Conservation (phyloP, 345 rosid species). For the Aquilaria yunnanensis region DNA sequence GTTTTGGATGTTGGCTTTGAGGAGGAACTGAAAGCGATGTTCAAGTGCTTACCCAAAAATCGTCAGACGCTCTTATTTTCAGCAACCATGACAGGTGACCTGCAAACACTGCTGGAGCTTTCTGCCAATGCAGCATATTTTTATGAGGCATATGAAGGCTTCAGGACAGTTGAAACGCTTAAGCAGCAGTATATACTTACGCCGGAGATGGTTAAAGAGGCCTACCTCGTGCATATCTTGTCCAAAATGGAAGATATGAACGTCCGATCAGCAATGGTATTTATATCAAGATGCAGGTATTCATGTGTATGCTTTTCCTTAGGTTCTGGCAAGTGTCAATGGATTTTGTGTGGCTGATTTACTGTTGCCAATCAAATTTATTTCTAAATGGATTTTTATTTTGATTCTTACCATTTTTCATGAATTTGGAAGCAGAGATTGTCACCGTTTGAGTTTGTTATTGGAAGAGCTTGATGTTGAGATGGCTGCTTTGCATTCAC, state of each 20-base stretch:
- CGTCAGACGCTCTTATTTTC: slow-evolving; percentile 88
- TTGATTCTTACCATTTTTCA: slow-evolving; percentile 3
- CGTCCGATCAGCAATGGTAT: slow-evolving; percentile 83
- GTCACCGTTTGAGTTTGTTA: slow-evolving; percentile 70
- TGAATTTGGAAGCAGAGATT: slow-evolving; percentile 40
- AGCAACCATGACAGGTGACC: slow-evolving; percentile 85
- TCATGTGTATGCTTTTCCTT: not conserved
- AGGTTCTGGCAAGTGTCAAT: not conserved
- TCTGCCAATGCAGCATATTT: slow-evolving; percentile 87
- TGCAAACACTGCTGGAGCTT: slow-evolving; percentile 61
- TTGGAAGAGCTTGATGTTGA: slow-evolving; percentile 84
- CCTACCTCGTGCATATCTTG: slow-evolving; percentile 67
- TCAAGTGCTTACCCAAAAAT: slow-evolving; percentile 64
- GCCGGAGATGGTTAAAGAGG: slow-evolving; percentile 78
- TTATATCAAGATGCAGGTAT: slow-evolving; percentile 96
- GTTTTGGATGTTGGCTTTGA: slow-evolving; percentile 95
- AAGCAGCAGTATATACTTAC: slow-evolving; percentile 68
- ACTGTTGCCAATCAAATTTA: not conserved
- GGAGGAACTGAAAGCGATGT: slow-evolving; percentile 66
- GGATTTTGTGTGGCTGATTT: not conserved
- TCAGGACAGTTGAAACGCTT: slow-evolving; percentile 84
- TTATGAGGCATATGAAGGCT: slow-evolving; percentile 93
- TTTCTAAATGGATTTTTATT: not conserved
- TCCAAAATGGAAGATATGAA: slow-evolving; percentile 84
- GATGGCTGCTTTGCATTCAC: slow-evolving; percentile 69